These are phyloP conservation scores for Pythium utonaiense DNA, from an alignment of 352 stramenopile species.

Conservation along the genomic window DNA sequence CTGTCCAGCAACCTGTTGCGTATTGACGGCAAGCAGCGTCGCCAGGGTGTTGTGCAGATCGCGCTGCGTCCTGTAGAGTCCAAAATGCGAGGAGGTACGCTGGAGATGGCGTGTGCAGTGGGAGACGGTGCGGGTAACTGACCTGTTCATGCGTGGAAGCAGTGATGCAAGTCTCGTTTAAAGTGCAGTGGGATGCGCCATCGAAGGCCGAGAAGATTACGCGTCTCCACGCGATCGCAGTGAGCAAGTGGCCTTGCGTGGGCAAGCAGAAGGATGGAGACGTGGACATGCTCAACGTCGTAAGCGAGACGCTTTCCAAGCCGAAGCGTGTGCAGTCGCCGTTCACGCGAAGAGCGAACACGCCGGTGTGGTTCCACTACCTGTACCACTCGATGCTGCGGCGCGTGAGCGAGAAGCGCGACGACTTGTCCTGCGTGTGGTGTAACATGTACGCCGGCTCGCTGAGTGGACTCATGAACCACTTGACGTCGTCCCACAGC, in stretches of 20 bases:
- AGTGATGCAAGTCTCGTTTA: conserved; percentile 61
- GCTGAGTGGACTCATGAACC: conserved; percentile 62
- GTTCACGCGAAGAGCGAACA: conserved; percentile 24
- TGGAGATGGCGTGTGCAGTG: background rate
- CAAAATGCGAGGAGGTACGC: conserved; percentile 47
- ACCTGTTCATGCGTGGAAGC: conserved; percentile 2
- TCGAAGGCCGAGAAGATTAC: conserved; percentile 37
- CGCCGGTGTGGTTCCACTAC: conserved; percentile 67
- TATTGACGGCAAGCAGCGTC: conserved; percentile 39
- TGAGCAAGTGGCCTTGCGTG: conserved; percentile 31
- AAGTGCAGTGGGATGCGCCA: conserved; percentile 41
- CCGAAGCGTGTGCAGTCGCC: conserved; percentile 33
- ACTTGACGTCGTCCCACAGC: conserved; percentile 75
- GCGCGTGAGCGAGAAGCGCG: conserved; percentile 78
- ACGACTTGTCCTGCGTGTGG: conserved; percentile 77
- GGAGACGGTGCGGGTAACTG: background rate
- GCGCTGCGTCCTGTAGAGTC: conserved; percentile 49
- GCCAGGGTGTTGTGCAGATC: conserved; percentile 44
- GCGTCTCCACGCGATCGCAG: conserved; percentile 36
- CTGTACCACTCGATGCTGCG: conserved; percentile 80
- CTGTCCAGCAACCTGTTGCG: conserved; percentile 68
- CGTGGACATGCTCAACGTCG: conserved; percentile 21
- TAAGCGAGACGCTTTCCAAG: conserved; percentile 27
- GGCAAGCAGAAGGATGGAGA: background rate
- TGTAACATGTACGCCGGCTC: conserved; percentile 82